Base-by-base conservation (phyloP, 2,329 filamentous ascomycete species). In the Colletotrichum eleusines region DNA sequence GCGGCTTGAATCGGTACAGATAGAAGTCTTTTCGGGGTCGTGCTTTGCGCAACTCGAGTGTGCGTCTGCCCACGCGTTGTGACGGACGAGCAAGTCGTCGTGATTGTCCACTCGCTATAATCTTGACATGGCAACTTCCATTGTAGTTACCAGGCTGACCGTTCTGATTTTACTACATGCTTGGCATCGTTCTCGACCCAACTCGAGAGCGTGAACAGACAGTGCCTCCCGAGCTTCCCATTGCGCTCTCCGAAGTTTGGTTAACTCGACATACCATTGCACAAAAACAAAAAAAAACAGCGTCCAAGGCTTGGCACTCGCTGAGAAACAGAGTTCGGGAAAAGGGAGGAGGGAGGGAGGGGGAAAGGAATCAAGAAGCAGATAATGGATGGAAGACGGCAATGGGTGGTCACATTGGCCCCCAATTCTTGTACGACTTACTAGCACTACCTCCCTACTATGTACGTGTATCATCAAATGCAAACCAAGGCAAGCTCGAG, bases 361-460 rank as follows among this genome's bases (percentile, higher is more conserved):
- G n/a, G n/a, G n/a, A n/a, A n/a, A n/a, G 14, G 38, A 33, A 14
- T 4, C 26, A 48, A 48, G 12, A 23, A 5, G 20, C 20, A 46
- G 42, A 20, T 8, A 31, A 61, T 57, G 23, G 26, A 44, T 44
- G 42, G 42, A 44, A 20, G 50, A 18, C 50, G 44, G 23, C 42
- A 44, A 44, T 18, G 42, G 42, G 20, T 44, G 42, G 48, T 53
- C 23, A 42, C 60, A 53, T 42, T 53, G 46, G 18, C 16, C 60
- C 63, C 55, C 63, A 38, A 20, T 66, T 66, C 18, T 35, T 55
- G 58, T 23, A 26, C 28, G 23, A 31, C 67, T 55, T 23, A 59
- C 33, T 26, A 66, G 42, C 53, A 51, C n/a, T n/a, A n/a, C n/a
- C n/a, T n/a, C n/a, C n/a, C n/a, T n/a, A n/a, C n/a, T n/a, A n/a